phyloP scores from a whole-genome alignment of 495 filamentous ascomycete genomes.

The Penicillium argentinense region DNA sequence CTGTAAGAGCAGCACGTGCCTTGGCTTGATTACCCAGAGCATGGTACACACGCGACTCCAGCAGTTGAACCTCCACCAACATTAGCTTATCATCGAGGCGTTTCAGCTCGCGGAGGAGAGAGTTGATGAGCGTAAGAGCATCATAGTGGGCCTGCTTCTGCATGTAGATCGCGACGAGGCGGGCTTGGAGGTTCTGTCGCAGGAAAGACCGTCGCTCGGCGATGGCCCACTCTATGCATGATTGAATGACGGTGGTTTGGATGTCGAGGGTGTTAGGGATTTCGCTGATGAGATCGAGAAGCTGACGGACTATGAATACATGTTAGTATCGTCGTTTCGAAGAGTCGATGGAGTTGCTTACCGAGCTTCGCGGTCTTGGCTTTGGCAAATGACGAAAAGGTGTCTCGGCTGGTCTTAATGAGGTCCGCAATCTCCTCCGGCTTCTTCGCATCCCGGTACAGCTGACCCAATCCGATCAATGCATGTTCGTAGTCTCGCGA shows the following conservation, averaged over 20 bases:
- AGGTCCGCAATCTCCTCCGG: slow-evolving; percentile 86
- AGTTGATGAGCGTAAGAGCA: slow-evolving; percentile 93
- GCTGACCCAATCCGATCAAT: slow-evolving; percentile 76
- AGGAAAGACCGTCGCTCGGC: slow-evolving; percentile 91
- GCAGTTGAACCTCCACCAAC: slow-evolving; percentile 96
- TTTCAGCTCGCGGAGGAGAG: slow-evolving; percentile 91
- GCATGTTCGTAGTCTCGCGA: slow-evolving; percentile 80
- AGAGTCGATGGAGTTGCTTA: slow-evolving; percentile 43
- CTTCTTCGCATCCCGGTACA: slow-evolving; percentile 89
- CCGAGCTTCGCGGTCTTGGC: slow-evolving; percentile 98
- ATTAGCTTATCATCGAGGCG: slow-evolving; percentile 97
- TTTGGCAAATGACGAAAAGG: slow-evolving; percentile 93
- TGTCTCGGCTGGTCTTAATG: slow-evolving; percentile 84
- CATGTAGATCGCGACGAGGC: slow-evolving; percentile 91
- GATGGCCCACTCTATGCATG: slow-evolving; percentile 98
- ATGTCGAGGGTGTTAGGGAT: slow-evolving; percentile 92
- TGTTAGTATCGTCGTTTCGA: not conserved
- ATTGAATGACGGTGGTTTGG: slow-evolving; percentile 90
- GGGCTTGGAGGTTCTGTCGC: slow-evolving; percentile 95
- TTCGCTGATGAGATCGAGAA: slow-evolving; percentile 90
- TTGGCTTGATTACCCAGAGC: slow-evolving; percentile 96
- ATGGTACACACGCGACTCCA: slow-evolving; percentile 96
- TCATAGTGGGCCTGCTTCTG: slow-evolving; percentile 95
- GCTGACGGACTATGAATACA: slow-evolving; percentile 74
- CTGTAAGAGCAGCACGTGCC: slow-evolving; percentile 91